Conservation (phyloP, 768 basidiomycete species). For the Tephrocybe sp. region DNA sequence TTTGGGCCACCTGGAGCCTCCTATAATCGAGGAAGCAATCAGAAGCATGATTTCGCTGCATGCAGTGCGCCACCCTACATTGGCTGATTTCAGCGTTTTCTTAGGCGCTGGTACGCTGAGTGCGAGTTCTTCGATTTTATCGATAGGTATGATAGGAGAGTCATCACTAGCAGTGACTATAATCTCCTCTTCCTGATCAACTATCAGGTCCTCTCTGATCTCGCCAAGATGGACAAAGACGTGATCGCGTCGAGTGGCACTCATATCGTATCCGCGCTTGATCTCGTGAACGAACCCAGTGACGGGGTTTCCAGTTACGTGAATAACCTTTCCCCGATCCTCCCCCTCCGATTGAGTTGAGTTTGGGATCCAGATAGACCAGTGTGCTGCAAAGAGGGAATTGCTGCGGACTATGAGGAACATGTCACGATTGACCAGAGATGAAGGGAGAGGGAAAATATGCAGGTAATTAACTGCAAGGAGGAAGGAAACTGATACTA, state of each 20-base stretch:
- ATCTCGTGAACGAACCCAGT: slow-evolving; percentile 7
- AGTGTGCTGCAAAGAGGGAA: slow-evolving; percentile 3
- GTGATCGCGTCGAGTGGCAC: background rate
- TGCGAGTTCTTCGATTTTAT: background rate
- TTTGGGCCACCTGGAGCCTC: background rate
- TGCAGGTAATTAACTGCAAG: too few species aligned
- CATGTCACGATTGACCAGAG: background rate
- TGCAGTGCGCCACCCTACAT: background rate
- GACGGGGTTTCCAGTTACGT: slow-evolving; percentile 3
- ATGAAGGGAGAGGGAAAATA: too few species aligned
- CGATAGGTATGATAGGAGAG: background rate
- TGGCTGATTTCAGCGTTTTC: background rate
- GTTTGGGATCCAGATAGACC: slow-evolving; percentile 6
- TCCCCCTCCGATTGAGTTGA: background rate
- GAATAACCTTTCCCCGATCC: background rate
- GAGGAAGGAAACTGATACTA: too few species aligned
- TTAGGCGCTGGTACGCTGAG: background rate
- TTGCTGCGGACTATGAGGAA: background rate
- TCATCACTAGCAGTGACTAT: background rate
- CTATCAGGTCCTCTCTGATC: background rate
- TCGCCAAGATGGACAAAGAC: background rate
- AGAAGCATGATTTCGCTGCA: too few species aligned
- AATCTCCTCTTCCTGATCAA: background rate
- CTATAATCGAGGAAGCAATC: background rate
- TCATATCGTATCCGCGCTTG: slow-evolving; percentile 5